Evolutionary conservation across 352 stramenopile genomes (phyloP).

Genomic region (Aphanomyces cochlioides): DNA sequence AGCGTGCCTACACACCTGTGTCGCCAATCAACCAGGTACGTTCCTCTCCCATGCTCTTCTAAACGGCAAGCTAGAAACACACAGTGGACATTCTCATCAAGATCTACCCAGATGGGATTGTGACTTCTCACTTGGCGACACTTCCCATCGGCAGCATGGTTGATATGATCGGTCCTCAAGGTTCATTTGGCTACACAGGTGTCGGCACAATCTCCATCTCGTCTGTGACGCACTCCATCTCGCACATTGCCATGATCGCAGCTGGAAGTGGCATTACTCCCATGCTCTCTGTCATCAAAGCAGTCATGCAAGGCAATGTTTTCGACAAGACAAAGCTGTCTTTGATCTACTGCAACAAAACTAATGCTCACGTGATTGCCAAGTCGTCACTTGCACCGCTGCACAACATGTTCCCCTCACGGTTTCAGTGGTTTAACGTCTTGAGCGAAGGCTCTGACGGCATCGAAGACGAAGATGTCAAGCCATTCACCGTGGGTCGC

Average conservation of each 20-base stretch:
- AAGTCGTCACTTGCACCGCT: conserved; percentile 70
- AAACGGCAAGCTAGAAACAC: conserved; percentile 34
- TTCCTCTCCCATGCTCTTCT: neutral
- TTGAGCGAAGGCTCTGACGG: conserved; percentile 45
- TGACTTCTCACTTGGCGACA: conserved; percentile 65
- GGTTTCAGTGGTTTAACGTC: conserved; percentile 65
- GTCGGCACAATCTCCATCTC: conserved; percentile 50
- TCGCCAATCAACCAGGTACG: conserved; percentile 61
- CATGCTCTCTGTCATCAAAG: conserved; percentile 78
- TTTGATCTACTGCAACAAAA: conserved; percentile 70
- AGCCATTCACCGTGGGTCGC: conserved; percentile 47
- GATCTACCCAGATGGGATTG: conserved; percentile 66
- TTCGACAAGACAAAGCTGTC: conserved; percentile 58
- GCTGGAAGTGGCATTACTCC: conserved; percentile 74
- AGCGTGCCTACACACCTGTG: conserved; percentile 71
- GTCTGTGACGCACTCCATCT: conserved; percentile 37
- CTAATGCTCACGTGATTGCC: conserved; percentile 62
- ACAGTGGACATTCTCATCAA: conserved; percentile 77
- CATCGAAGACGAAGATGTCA: conserved; percentile 45
- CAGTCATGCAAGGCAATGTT: conserved; percentile 51
- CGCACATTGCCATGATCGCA: conserved; percentile 71
- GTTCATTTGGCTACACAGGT: conserved; percentile 54
- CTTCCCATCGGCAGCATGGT: conserved; percentile 52
- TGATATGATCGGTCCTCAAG: conserved; percentile 73
- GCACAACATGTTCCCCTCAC: conserved; percentile 67